Base-by-base conservation (phyloP, 208 protist genomes). In the Acanthamoeba triangularis region DNA sequence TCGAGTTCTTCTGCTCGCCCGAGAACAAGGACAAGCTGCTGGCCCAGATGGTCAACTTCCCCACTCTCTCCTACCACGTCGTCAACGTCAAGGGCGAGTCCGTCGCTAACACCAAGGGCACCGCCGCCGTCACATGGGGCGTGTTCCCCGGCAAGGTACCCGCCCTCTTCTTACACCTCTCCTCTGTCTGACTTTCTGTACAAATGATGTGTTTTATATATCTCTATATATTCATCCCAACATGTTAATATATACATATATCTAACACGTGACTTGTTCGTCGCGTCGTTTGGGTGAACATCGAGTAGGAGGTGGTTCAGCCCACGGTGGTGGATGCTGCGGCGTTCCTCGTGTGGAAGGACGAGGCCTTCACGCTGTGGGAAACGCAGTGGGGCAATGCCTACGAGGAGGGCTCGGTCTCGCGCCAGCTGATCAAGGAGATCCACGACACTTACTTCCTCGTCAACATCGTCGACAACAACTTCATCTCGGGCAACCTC, bases 301-400 rank as follows among this genome's bases (percentile, higher is more conserved):
- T 41, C 23, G 20, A 63, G 0, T 37, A 56, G 35, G 98, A 98
- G 94, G 95, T 98, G n/a, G 84, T 98, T 13, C 98, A 98, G 95
- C 97, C 98, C 76, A 98, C 98, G 1, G 97, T 98, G 33, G 97
- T 98, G 0, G 98, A 98, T 74, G 35, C 95, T 28, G 44, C 93
- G 16, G 87, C 85, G 25, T 98, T 98, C 85, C 37, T 95, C 41
- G 94, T 98, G 59, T 98, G 97, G 97, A 97, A 92, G 90, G 96
- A 98, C 65, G 98, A 98, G 90, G 98, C 98, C 3, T 98, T 98
- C 84, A 80, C 41, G 14, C 93, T 98, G 6, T 98, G 98, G 98
- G 30, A 96, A 28, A 95, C 95, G 41, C 93, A 96, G 35, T 98
- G 98, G 98, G 80, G 56, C 16, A 33, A 30, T 1, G 28, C 96